Evolutionary conservation across 345 rosid species (phyloP).

Genomic region (Syzygium oleosum): DNA sequence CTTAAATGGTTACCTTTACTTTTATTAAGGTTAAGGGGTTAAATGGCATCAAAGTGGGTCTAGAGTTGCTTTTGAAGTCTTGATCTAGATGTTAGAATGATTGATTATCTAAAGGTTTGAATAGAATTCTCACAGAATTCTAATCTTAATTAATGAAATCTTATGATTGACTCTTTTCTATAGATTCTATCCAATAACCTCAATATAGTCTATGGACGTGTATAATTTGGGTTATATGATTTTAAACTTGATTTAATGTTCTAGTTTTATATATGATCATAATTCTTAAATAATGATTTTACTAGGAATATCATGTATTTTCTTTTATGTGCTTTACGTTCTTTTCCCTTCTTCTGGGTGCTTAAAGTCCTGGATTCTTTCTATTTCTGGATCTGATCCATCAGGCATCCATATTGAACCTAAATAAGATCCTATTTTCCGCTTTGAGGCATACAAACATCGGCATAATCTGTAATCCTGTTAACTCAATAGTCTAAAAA

Average conservation of each 20-base stretch:
- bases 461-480: not conserved
- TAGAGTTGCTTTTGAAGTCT: not conserved
- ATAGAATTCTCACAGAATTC: not conserved
- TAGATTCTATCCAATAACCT: not conserved
- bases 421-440: not conserved
- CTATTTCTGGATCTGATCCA: not conserved
- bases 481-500: not conserved
- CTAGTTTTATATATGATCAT: not conserved
- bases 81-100: not conserved
- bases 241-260: not conserved
- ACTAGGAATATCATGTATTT: not conserved
- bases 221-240: not conserved
- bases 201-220: not conserved
- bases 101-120: not conserved
- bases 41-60: not conserved
- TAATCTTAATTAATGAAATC: not conserved
- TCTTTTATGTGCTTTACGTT: not conserved
- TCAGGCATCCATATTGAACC: not conserved
- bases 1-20: not conserved
- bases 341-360: not conserved
- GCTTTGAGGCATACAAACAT: not conserved
- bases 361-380: not conserved
- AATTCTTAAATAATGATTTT: not conserved
- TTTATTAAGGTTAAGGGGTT: not conserved
- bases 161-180: not conserved